Evolutionary conservation across 768 basidiomycete species (phyloP), one percentile per base, ranked within the genome.

Genomic region (Strobilomyces confusus): DNA sequence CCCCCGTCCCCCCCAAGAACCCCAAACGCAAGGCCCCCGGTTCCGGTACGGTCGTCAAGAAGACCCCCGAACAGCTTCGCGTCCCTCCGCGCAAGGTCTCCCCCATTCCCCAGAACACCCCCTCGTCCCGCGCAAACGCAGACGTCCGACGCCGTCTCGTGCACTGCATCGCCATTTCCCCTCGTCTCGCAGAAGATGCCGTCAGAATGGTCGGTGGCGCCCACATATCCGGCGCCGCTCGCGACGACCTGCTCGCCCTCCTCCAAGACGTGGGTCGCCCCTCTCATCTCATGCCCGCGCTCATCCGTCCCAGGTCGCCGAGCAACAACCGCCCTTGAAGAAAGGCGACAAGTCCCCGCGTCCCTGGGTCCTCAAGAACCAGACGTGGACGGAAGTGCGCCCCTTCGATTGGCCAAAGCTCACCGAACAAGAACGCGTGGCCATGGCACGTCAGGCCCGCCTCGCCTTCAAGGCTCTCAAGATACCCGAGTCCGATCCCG

Each of bases 341-440:
- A 75, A 65, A 29, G 69, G 69, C 2, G 66, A 70, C 52, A 72
- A 72, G 20, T 69, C 74, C 9, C 65, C 74, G 2, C 72, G 73
- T 52, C 60, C 58, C 1, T 89, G 84, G 76, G 62, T 70, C 30
- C 79, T 89, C 54, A 86, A 81, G 57, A 69, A 75, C 22, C 62
- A 68, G 19, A 71, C 80, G 3, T 90, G 87, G 87, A 73, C 73
- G 32, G 83, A 89, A 61, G 83, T 89, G 23, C 81, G 85, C 7
- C 88, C 88, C 0, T 82, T 76, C 52, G 84, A 82, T 56, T 86
- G 79, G 76, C 71, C 75, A 1, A 72, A 72, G 26, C 72, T 86
- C 25, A 71, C 72, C 3, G 77, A 80, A 26, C 45, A 70, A 2
- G 80, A 83, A 42, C 76, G 80, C 5, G 71, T 69, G 9, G 60